These are phyloP conservation scores for Penicillium digitatum DNA, from an alignment of 2,329 filamentous ascomycete species.

Conservation along the genomic window DNA sequence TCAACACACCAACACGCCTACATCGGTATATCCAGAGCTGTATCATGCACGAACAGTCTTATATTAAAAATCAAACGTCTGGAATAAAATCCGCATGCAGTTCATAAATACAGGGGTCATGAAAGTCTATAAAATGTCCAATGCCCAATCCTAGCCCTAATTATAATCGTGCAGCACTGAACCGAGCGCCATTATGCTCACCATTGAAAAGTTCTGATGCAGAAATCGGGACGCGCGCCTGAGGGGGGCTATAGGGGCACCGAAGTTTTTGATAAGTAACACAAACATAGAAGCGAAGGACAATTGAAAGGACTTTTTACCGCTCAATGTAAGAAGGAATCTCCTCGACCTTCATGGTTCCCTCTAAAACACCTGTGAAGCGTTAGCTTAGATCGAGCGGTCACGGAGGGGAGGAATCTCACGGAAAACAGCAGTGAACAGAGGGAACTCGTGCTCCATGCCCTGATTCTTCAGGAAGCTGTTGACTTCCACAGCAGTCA, in stretches of 20 bases:
- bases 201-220: conserved; percentile 10
- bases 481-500: conserved; percentile 87
- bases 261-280: conserved; percentile 22
- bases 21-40: neutral
- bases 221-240: conserved; percentile 15
- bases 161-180: conserved; percentile 21
- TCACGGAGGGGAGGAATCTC: conserved; percentile 26
- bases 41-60: neutral
- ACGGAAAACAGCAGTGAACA: conserved; percentile 83
- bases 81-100: conserved; percentile 1
- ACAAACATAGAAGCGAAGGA: conserved; percentile 10
- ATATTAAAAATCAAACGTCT: neutral
- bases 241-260: conserved; percentile 17
- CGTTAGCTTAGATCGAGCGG: conserved; percentile 19
- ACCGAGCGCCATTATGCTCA: conserved; percentile 16
- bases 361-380: conserved; percentile 64
- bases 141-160: conserved; percentile 5
- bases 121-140: conserved; percentile 18
- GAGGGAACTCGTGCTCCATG: conserved; percentile 76
- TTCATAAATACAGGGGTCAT: conserved; percentile 21
- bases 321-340: conserved; percentile 66
- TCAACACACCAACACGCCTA: neutral
- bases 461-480: conserved; percentile 76
- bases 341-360: conserved; percentile 71
- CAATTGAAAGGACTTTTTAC: conserved; percentile 26